Conservation (phyloP, 441 rosid genomes). For the Populus hybrid region DNA sequence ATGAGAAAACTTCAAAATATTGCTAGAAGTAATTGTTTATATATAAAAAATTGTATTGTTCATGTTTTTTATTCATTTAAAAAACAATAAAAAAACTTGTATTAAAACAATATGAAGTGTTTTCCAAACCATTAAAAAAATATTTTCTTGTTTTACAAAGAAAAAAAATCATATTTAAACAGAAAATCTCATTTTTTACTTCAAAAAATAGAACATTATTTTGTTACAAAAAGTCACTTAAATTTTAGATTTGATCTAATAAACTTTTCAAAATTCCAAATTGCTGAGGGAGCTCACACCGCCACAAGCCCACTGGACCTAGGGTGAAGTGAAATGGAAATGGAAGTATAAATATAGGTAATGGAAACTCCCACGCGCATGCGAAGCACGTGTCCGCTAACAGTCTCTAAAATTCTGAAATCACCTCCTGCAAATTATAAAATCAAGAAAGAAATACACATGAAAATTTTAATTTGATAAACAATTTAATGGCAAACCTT, state of each 20-base stretch:
- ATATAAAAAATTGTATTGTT: too few relatives aligned
- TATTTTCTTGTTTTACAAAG: background rate
- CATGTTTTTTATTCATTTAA: too few relatives aligned
- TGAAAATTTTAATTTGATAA: background rate
- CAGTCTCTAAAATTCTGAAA: background rate
- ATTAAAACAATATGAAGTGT: too few relatives aligned
- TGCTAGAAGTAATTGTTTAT: too few relatives aligned
- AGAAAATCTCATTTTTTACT: background rate
- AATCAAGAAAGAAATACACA: background rate
- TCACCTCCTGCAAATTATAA: background rate
- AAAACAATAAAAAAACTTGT: too few relatives aligned
- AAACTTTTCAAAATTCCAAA: too few relatives aligned
- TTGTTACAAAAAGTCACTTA: background rate
- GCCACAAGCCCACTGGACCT: background rate
- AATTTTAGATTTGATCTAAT: background rate
- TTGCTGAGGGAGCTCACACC: too few relatives aligned
- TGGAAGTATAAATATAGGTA: background rate
- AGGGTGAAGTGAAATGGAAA: too few relatives aligned
- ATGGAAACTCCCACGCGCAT: background rate
- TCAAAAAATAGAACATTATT: background rate
- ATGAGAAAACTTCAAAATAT: too few relatives aligned
- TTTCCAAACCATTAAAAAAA: too few relatives aligned
- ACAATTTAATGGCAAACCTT: slow-evolving; percentile 36
- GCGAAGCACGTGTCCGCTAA: background rate
- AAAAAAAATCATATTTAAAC: background rate